phyloP scores from a whole-genome alignment of 1,139 yeast genomes.

The Protomyces gravidus region DNA sequence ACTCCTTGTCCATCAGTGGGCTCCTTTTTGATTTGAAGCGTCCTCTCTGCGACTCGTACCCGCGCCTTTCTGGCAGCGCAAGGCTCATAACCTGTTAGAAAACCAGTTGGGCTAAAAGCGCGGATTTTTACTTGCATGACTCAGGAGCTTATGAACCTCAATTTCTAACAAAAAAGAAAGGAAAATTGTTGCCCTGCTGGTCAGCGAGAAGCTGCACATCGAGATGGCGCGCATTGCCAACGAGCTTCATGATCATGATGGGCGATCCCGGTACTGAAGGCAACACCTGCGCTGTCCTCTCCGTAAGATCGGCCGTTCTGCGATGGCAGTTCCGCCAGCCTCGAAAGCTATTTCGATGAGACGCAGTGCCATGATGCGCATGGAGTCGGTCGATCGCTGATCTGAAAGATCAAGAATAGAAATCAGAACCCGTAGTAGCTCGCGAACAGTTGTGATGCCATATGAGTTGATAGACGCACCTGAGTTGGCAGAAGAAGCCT shows the following conservation, averaged over 20 bases:
- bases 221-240: conserved; percentile 92
- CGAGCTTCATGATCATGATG: conserved; percentile 87
- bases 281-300: conserved; percentile 80
- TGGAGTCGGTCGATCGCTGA: conserved; percentile 78
- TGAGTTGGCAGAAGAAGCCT: conserved; percentile 4
- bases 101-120: too few species aligned
- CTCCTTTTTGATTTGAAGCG: too few species aligned
- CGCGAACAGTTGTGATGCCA: conserved; percentile 65
- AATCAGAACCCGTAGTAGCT: conserved; percentile 66
- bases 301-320: conserved; percentile 62
- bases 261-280: conserved; percentile 97
- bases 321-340: conserved; percentile 66
- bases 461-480: conserved; percentile 46
- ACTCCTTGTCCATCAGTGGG: too few species aligned
- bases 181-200: conserved; percentile 91
- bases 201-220: conserved; percentile 93
- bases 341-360: conserved; percentile 76
- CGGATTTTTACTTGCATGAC: too few species aligned
- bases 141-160: too few species aligned
- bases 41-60: too few species aligned
- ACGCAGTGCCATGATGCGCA: conserved; percentile 76
- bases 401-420: conserved; percentile 82
- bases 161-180: too few species aligned
- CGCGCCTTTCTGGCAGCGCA: too few species aligned
- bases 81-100: too few species aligned